These are phyloP conservation scores for Fusarium temperatum DNA, from an alignment of 2,329 filamentous ascomycete species.

Conservation along the genomic window DNA sequence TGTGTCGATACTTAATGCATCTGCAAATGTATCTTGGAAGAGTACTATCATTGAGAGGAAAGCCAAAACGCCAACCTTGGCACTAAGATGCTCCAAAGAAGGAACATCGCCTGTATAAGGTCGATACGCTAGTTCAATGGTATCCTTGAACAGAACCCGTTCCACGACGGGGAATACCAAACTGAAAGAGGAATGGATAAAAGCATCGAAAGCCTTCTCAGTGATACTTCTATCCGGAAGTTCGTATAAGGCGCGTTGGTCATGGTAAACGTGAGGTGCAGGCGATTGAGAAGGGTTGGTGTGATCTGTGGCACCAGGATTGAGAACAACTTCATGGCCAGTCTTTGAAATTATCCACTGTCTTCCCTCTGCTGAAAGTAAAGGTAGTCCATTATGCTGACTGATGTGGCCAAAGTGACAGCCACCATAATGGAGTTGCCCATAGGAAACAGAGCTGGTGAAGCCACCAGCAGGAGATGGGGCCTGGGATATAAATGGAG, in stretches of 20 bases:
- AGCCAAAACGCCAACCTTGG: slow-evolving; percentile 58
- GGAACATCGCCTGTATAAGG: slow-evolving; percentile 12
- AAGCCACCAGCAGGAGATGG: slow-evolving; percentile 7
- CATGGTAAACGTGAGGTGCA: background rate
- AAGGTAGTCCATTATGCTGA: slow-evolving; percentile 36
- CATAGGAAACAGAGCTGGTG: slow-evolving; percentile 28
- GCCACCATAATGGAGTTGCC: slow-evolving; percentile 38
- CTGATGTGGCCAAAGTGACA: slow-evolving; percentile 38
- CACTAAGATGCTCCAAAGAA: slow-evolving; percentile 44
- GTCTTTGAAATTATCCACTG: slow-evolving; percentile 33
- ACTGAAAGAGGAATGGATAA: slow-evolving; percentile 48
- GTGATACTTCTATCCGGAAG: slow-evolving; percentile 41
- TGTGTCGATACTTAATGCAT: slow-evolving; percentile 46
- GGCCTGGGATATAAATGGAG: background rate
- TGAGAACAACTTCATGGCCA: slow-evolving; percentile 14
- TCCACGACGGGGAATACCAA: slow-evolving; percentile 61
- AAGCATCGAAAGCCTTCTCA: slow-evolving; percentile 37
- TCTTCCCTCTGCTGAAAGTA: slow-evolving; percentile 33
- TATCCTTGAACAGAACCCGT: slow-evolving; percentile 55
- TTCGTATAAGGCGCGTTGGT: slow-evolving; percentile 6
- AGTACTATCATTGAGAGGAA: slow-evolving; percentile 53
- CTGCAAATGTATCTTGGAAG: slow-evolving; percentile 24
- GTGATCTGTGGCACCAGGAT: background rate
- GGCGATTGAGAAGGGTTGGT: background rate
- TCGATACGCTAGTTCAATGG: slow-evolving; percentile 56